phyloP scores from a whole-genome alignment of 176 grass and related monocot species.

The Areca catechu region DNA sequence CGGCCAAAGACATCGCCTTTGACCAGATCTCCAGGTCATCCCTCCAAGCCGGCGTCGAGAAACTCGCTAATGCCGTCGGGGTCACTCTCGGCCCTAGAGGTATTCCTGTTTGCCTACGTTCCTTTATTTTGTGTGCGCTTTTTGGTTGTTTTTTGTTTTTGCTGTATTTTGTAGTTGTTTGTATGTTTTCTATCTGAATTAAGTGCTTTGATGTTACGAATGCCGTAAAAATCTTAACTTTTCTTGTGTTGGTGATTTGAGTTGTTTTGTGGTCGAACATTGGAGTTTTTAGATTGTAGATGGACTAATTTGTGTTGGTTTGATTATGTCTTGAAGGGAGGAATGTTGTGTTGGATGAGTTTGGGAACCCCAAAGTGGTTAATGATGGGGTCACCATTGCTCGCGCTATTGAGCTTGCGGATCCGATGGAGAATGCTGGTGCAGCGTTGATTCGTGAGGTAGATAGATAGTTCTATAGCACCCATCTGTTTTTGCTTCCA shows the following conservation, averaged over 20 bases:
- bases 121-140: not conserved
- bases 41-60: constrained; percentile 89
- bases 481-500: no score
- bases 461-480: constrained; percentile 2
- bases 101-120: constrained; percentile 1
- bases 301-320: no score
- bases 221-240: no score
- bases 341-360: constrained; percentile 90
- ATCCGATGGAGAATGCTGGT: constrained; percentile 90
- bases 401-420: constrained; percentile 75
- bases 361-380: constrained; percentile 82
- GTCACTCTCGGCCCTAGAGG: constrained; percentile 91
- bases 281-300: no score
- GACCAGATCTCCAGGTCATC: constrained; percentile 55
- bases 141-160: not conserved
- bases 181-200: no score
- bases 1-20: constrained; percentile 87
- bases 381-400: constrained; percentile 91
- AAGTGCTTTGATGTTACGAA: no score
- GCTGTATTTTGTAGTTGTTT: no score
- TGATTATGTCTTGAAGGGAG: constrained; percentile 37
- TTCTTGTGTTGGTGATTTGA: no score
- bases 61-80: constrained; percentile 68
- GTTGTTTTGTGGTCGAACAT: no score
- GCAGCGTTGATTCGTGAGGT: constrained; percentile 85